Base-by-base conservation (phyloP, 2,329 filamentous ascomycete genomes). In the Claviceps maximensis region DNA sequence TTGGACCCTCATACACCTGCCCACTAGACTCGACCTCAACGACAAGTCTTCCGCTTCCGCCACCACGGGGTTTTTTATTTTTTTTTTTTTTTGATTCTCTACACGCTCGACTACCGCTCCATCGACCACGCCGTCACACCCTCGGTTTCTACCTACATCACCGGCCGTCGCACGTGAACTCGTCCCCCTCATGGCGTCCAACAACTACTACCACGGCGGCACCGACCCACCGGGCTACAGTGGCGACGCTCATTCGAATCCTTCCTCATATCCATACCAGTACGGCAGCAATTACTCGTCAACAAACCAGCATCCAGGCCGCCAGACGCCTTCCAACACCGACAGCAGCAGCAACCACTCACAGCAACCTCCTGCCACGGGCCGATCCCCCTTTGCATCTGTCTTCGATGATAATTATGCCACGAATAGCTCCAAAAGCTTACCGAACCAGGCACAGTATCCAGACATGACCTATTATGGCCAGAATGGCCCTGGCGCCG, bases 341-440 rank as follows among this genome's bases (percentile, higher is more conserved):
- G 31, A 27, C 64, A 54, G 65, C 2, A 63, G 66, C 59, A 27
- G 47, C 10, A 25, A 45, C 29, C 67, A 53, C 13, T 4, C 49
- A 12, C 49, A 51, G 15, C 42, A 50, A 9, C 25, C 67, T 49
- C 64, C 65, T 36, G 63, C 66, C 54, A 66, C 65, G 27, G 66
- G 63, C 47, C 69, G 60, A 61, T 76, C 80, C 21, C 82, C 83
- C 10, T 84, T 85, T 63, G 78, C 81, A 52, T 78, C 77, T 48
- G 79, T 82, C 53, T 86, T 86, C 65, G 82, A 85, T 66, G 83
- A 86, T 65, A 73, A 82, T 54, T 85, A 86, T 62, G 79, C 81
- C 53, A 71, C 76, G 50, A 74, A 74, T 61, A 69, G 61, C 64
- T 71, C 61, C 58, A 72, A 60, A 64, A 68, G 64, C 65, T 70